phyloP scores from a whole-genome alignment of 208 protist genomes.

The Wallacemonas sp. region DNA sequence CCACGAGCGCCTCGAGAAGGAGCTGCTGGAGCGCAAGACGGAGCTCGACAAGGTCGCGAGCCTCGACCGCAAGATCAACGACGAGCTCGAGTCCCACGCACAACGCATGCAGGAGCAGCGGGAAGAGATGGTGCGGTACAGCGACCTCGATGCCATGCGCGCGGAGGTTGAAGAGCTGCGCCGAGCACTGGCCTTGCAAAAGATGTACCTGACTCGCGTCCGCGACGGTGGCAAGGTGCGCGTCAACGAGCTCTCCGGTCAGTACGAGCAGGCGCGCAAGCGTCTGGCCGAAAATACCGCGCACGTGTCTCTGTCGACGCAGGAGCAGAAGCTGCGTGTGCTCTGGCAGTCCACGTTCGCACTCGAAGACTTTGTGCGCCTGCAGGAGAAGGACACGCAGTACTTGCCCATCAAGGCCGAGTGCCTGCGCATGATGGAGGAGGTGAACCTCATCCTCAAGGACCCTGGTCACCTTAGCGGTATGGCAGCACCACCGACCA shows the following conservation, averaged over 20 bases:
- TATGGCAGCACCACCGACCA: conserved; percentile 19
- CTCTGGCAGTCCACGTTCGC: conserved; percentile 88
- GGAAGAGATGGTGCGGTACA: conserved; percentile 78
- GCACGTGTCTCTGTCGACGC: conserved; percentile 54
- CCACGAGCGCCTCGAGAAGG: conserved; percentile 86
- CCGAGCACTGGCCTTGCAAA: conserved; percentile 47
- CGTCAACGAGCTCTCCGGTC: conserved; percentile 58
- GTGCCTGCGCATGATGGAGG: conserved; percentile 83
- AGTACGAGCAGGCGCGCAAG: conserved; percentile 59
- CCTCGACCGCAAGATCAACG: conserved; percentile 89
- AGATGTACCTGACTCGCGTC: conserved; percentile 57
- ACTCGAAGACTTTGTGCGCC: conserved; percentile 88
- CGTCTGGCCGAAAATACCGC: conserved; percentile 55
- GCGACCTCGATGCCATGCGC: conserved; percentile 73
- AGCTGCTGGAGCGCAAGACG: conserved; percentile 85
- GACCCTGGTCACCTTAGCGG: conserved; percentile 45
- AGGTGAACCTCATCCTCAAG: conserved; percentile 82
- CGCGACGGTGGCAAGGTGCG: conserved; percentile 77
- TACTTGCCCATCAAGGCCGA: conserved; percentile 83
- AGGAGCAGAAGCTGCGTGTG: conserved; percentile 86
- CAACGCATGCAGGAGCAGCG: conserved; percentile 81
- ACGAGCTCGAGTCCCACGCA: conserved; percentile 78
- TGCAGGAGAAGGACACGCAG: conserved; percentile 89
- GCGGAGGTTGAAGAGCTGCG: conserved; percentile 66
- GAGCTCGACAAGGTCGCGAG: conserved; percentile 90